Percentiles rank a stretch among this genome's conserved stretches.
phyloP scores from a whole-genome alignment of 441 rosid genomes.

The Theobroma grandiflorum region DNA sequence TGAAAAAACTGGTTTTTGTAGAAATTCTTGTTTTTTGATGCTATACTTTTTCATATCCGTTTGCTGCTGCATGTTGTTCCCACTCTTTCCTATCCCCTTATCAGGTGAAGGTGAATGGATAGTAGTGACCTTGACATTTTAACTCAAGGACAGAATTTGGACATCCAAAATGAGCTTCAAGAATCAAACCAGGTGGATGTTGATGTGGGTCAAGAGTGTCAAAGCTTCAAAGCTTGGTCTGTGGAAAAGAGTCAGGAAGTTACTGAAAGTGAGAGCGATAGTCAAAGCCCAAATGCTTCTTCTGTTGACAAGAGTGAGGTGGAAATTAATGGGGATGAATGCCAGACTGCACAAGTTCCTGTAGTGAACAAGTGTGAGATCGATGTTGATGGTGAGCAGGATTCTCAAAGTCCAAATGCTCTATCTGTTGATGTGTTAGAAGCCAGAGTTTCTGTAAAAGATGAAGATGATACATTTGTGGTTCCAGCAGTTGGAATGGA shows the following conservation, averaged over 20 bases:
- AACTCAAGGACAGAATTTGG: neutral
- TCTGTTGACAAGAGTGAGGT: conserved; percentile 22
- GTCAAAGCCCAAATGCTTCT: conserved; percentile 24
- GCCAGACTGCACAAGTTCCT: conserved; percentile 25
- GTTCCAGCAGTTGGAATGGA: conserved; percentile 41
- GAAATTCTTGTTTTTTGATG: neutral
- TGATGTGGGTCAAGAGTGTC: conserved; percentile 6
- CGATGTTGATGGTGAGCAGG: conserved; percentile 22
- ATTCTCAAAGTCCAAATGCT: conserved; percentile 24
- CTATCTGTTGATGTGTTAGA: conserved; percentile 13
- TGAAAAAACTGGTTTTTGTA: neutral
- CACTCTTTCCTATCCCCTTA: neutral
- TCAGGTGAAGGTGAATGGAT: conserved; percentile 29
- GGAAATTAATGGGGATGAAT: conserved; percentile 21
- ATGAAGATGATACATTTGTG: conserved; percentile 31
- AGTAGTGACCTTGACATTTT: conserved; percentile 21
- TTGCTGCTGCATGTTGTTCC: conserved; percentile 6
- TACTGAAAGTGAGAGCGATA: neutral
- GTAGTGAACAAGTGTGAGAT: conserved; percentile 29
- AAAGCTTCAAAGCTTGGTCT: conserved; percentile 13
- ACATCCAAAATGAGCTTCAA: neutral
- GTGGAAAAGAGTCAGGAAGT: conserved; percentile 23
- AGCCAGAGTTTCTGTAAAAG: conserved; percentile 17
- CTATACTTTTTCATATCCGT: neutral
- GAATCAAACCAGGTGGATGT: neutral